phyloP scores from a whole-genome alignment of 352 stramenopile genomes.

The Globisporangium cylindrosporum region DNA sequence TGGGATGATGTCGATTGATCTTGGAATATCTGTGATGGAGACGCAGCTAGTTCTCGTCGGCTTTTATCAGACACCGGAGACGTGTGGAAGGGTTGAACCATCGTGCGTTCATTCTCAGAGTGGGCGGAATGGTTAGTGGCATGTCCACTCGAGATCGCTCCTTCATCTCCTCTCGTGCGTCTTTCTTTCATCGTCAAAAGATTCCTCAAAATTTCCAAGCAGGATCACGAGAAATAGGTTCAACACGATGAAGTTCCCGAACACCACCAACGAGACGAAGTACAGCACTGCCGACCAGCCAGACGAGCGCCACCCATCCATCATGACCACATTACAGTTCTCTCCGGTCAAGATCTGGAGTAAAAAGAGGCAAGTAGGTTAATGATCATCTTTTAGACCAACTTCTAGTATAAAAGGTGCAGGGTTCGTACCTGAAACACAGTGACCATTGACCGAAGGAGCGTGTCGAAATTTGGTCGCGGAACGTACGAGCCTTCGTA shows the following conservation, averaged over 20 bases:
- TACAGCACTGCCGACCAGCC: conserved; percentile 66
- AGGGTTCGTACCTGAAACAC: conserved; percentile 52
- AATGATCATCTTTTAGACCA: background rate
- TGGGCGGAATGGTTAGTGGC: background rate
- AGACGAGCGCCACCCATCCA: conserved; percentile 77
- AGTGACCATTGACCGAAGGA: conserved; percentile 66
- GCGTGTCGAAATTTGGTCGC: conserved; percentile 63
- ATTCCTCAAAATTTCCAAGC: conserved; percentile 84
- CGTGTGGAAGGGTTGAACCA: conserved; percentile 5
- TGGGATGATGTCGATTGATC: conserved; percentile 16
- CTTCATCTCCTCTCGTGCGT: conserved; percentile 37
- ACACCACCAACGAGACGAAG: conserved; percentile 79
- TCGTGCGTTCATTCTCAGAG: conserved; percentile 11
- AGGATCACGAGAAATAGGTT: conserved; percentile 93
- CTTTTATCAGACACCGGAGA: conserved; percentile 16
- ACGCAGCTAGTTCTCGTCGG: conserved; percentile 19
- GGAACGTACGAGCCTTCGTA: conserved; percentile 35
- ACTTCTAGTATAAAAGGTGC: background rate
- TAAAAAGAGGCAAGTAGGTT: conserved; percentile 3
- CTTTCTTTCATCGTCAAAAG: conserved; percentile 50
- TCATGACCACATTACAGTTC: conserved; percentile 92
- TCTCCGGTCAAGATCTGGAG: conserved; percentile 89
- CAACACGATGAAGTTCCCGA: conserved; percentile 89
- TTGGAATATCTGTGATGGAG: conserved; percentile 33
- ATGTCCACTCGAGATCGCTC: conserved; percentile 23